These are phyloP conservation scores for Remersonia thermophila DNA, from an alignment of 2,329 filamentous ascomycete species.

Conservation along the genomic window DNA sequence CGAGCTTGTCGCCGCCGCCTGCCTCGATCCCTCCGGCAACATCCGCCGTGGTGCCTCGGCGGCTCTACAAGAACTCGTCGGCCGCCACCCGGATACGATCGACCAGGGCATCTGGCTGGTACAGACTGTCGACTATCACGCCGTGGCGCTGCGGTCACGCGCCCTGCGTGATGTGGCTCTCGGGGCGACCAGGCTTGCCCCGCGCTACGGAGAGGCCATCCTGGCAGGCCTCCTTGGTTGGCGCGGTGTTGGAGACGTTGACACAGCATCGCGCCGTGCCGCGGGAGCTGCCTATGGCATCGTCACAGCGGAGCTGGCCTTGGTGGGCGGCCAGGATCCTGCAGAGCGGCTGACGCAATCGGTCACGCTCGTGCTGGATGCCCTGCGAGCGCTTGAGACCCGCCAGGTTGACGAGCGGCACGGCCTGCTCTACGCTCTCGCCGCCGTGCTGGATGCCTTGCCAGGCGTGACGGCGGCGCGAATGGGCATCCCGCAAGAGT, in stretches of 20 bases:
- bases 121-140: slow-evolving; percentile 84
- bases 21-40: slow-evolving; percentile 81
- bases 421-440: slow-evolving; percentile 51
- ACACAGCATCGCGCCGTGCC: slow-evolving; percentile 58
- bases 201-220: slow-evolving; percentile 58
- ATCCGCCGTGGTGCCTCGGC: slow-evolving; percentile 87
- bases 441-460: slow-evolving; percentile 41
- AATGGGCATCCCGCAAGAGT: slow-evolving; percentile 2
- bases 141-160: slow-evolving; percentile 74
- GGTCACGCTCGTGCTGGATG: slow-evolving; percentile 26
- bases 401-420: slow-evolving; percentile 60
- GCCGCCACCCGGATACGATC: slow-evolving; percentile 79
- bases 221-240: slow-evolving; percentile 63
- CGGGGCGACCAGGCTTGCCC: slow-evolving; percentile 52
- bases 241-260: slow-evolving; percentile 76
- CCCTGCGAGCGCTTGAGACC: slow-evolving; percentile 34
- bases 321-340: background rate
- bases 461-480: slow-evolving; percentile 17
- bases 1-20: slow-evolving; percentile 69
- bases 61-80: slow-evolving; percentile 85
- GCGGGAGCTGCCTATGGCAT: slow-evolving; percentile 58
- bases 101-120: slow-evolving; percentile 72
- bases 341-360: no score
- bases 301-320: slow-evolving; percentile 34
- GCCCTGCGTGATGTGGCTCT: slow-evolving; percentile 69